Base-by-base conservation (phyloP, 2,329 filamentous ascomycete species). In the Epichloe sp. region DNA sequence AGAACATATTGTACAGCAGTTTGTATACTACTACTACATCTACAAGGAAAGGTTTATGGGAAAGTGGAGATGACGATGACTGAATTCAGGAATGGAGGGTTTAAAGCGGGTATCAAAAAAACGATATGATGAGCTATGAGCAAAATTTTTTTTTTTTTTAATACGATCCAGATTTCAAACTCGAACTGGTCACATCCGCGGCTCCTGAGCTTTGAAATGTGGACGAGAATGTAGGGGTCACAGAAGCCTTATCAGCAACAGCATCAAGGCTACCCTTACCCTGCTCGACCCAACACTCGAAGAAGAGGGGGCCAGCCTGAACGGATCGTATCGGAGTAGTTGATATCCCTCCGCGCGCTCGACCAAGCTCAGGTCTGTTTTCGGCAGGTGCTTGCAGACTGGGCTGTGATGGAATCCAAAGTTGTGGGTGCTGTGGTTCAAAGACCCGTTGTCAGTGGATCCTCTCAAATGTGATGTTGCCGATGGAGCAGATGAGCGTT, bases 221-320 rank as follows among this genome's bases (percentile, higher is more conserved):
- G 12, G 48, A 44, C 12, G 42, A 26, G 14, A 26, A 21, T 12
- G 44, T 45, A 15, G 37, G 5, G 3, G 41, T 35, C 23, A 21
- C 6, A 12, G 38, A 19, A 23, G 49, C 26, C 21, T 48, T 14
- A 5, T 17, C 10, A 15, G 47, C n/a, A 34, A 21, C 7, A 8
- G 35, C 6, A 21, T 42, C n/a, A 4, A 35, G 26, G 12, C 48
- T 48, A 19, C 17, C 54, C 31, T 63, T 50, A 19, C 17, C 54
- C 31, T 63, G 60, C 65, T 87, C 70, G 56, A 85, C 64, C 80
- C 83, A 72, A 70, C 83, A 74, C 71, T 85, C 82, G 63, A 84
- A 72, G 67, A 83, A 72, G 51, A 87, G 59, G 55, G 55, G 71
- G 44, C 82, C 73, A 48, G 81, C 72, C 52, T 72, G 72, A 1